Evolutionary conservation across 73 alveolate genomes (phyloP).

Genomic region (Loxodes magnus): DNA sequence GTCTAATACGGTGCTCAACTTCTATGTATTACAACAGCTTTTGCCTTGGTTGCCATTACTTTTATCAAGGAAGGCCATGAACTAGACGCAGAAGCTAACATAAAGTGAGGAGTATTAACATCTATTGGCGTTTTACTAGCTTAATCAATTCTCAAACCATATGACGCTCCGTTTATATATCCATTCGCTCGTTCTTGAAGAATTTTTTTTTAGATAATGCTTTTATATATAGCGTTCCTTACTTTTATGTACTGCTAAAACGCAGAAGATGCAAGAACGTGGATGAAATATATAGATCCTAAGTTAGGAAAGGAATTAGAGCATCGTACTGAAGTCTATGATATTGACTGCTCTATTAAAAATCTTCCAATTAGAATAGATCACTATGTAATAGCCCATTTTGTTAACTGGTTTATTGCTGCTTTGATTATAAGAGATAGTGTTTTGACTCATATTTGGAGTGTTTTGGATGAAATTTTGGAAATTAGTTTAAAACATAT

Average conservation of each 20-base stretch:
- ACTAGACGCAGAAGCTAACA: slow-evolving; percentile 9
- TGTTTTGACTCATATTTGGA: slow-evolving; percentile 58
- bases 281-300: slow-evolving; percentile 33
- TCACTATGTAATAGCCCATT: slow-evolving; percentile 60
- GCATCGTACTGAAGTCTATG: slow-evolving; percentile 53
- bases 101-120: slow-evolving; percentile 17
- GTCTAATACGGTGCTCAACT: too few species aligned
- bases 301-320: slow-evolving; percentile 31
- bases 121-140: slow-evolving; percentile 24
- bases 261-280: slow-evolving; percentile 33
- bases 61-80: too few species aligned
- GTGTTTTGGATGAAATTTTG: slow-evolving; percentile 58
- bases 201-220: slow-evolving; percentile 18
- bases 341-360: slow-evolving; percentile 49
- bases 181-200: slow-evolving; percentile 34
- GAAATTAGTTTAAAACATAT: slow-evolving; percentile 44
- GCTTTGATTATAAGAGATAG: slow-evolving; percentile 64
- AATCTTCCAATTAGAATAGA: slow-evolving; percentile 44
- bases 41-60: too few species aligned
- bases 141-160: slow-evolving; percentile 25
- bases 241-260: slow-evolving; percentile 37
- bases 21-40: too few species aligned
- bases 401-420: slow-evolving; percentile 66
- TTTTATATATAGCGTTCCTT: slow-evolving; percentile 23
- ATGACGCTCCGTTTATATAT: slow-evolving; percentile 33